phyloP scores from a whole-genome alignment of 306 rosid species.

The Trifolium repens region DNA sequence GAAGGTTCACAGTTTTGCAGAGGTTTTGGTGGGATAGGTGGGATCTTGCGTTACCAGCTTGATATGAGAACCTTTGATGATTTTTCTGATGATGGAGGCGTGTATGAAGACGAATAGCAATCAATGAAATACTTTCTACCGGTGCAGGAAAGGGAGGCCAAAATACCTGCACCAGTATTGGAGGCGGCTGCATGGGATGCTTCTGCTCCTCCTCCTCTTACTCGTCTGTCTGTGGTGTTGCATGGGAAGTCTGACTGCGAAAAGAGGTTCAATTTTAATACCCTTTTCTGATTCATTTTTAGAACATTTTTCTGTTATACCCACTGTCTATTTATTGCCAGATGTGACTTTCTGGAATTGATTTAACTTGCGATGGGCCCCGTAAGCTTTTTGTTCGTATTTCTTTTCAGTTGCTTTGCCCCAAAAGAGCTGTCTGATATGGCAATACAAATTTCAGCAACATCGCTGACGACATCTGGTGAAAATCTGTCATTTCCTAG shows the following conservation, averaged over 20 bases:
- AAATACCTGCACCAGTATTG: constrained; percentile 51
- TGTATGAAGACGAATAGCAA: constrained; percentile 57
- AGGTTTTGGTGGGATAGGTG: constrained; percentile 95
- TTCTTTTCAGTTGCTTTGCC: constrained; percentile 43
- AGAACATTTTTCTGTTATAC: background rate
- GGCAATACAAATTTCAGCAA: constrained; percentile 12
- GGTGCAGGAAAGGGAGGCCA: constrained; percentile 58
- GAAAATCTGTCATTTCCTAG: constrained; percentile 13
- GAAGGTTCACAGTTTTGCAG: constrained; percentile 96
- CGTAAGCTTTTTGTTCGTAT: background rate
- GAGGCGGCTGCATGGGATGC: constrained; percentile 46
- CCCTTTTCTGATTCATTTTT: constrained; percentile 7
- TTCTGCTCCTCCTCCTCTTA: constrained; percentile 41
- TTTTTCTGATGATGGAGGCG: constrained; percentile 69
- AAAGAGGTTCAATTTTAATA: constrained; percentile 38
- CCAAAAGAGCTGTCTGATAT: constrained; percentile 10
- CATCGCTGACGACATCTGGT: constrained; percentile 25
- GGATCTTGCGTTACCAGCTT: constrained; percentile 91
- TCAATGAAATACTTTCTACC: constrained; percentile 52
- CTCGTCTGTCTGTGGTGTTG: constrained; percentile 30
- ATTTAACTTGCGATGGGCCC: background rate
- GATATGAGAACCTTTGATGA: constrained; percentile 88
- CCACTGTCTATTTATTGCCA: too few species aligned
- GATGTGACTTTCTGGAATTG: background rate
- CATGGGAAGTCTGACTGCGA: constrained; percentile 26